A percentile compares a stretch with the other conserved stretches of the same genome.
phyloP scores from a whole-genome alignment of 2,329 filamentous ascomycete genomes.

The Zasmidium citrigriseum region DNA sequence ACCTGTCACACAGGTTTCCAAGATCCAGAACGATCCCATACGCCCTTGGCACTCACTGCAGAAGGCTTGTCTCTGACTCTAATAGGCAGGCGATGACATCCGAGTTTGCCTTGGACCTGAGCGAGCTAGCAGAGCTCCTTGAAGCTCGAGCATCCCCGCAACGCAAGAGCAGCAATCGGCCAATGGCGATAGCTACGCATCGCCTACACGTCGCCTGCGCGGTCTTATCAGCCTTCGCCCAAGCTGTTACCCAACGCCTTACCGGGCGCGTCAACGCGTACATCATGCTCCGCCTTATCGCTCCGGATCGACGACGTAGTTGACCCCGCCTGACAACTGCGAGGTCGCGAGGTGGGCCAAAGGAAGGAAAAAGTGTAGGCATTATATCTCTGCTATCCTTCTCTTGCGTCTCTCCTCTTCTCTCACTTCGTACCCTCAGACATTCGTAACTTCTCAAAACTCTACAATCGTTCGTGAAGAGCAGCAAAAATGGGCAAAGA shows the following conservation, averaged over 20 bases:
- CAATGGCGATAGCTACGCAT: background rate
- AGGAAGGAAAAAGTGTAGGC: slow-evolving; percentile 1
- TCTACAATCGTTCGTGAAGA: slow-evolving; percentile 5
- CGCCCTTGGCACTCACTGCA: no score
- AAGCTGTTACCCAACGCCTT: slow-evolving; percentile 16
- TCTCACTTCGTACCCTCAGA: background rate
- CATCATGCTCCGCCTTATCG: background rate
- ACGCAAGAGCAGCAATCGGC: background rate
- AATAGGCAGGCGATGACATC: no score
- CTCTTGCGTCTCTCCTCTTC: background rate
- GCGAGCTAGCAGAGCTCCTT: background rate
- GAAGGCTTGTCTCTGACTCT: no score
- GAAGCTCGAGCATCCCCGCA: slow-evolving; percentile 21
- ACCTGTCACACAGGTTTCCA: no score
- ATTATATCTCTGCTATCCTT: background rate
- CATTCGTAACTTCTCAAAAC: background rate
- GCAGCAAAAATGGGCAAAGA: slow-evolving; percentile 47
- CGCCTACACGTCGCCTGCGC: slow-evolving; percentile 1
- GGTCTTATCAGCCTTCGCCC: slow-evolving; percentile 20
- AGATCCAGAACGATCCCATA: no score
- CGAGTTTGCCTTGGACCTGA: no score
- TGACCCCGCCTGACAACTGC: background rate
- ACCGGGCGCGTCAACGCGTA: slow-evolving; percentile 1
- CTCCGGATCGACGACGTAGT: background rate
- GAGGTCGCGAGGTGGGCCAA: background rate